Conservation (phyloP, 2,329 filamentous ascomycete genomes). For the Aspergillus fructus region DNA sequence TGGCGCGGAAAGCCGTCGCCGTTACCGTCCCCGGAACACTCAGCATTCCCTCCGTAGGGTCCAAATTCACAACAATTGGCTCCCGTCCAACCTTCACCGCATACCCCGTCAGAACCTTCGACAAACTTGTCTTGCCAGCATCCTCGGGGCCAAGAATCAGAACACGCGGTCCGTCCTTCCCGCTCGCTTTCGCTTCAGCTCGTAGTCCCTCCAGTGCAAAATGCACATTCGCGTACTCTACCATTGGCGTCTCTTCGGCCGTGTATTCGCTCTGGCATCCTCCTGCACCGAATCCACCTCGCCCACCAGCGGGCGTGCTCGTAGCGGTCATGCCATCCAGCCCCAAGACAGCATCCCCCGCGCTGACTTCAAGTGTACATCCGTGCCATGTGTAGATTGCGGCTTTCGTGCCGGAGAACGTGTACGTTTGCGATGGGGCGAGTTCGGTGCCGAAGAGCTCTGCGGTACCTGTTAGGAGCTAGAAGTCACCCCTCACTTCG, state of each 20-base stretch:
- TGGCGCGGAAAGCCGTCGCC: conserved; percentile 79
- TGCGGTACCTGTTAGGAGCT: conserved; percentile 77
- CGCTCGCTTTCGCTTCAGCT: conserved; percentile 54
- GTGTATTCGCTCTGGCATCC: conserved; percentile 67
- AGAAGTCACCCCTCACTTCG: conserved; percentile 8
- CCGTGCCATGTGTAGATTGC: conserved; percentile 92
- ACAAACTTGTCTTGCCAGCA: conserved; percentile 79
- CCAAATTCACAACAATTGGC: conserved; percentile 79
- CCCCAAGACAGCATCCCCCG: conserved; percentile 51
- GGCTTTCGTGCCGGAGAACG: conserved; percentile 76
- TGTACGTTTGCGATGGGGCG: conserved; percentile 74
- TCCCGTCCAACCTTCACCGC: conserved; percentile 71
- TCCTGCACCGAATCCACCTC: conserved; percentile 48
- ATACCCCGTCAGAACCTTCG: conserved; percentile 75
- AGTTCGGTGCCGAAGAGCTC: conserved; percentile 96
- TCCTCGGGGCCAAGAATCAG: conserved; percentile 76
- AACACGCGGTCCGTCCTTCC: conserved; percentile 70
- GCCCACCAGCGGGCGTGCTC: conserved; percentile 15
- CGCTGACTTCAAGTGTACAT: conserved; percentile 77
- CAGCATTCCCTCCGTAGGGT: conserved; percentile 77
- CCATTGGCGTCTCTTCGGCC: conserved; percentile 78
- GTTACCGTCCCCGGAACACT: conserved; percentile 78
- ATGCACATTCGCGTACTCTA: conserved; percentile 80
- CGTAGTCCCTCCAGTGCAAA: conserved; percentile 77
- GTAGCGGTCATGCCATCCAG: conserved; percentile 30